These are phyloP conservation scores for Ceratocystis diversiconidia DNA, from an alignment of 2,329 filamentous ascomycete genomes.

Conservation along the genomic window DNA sequence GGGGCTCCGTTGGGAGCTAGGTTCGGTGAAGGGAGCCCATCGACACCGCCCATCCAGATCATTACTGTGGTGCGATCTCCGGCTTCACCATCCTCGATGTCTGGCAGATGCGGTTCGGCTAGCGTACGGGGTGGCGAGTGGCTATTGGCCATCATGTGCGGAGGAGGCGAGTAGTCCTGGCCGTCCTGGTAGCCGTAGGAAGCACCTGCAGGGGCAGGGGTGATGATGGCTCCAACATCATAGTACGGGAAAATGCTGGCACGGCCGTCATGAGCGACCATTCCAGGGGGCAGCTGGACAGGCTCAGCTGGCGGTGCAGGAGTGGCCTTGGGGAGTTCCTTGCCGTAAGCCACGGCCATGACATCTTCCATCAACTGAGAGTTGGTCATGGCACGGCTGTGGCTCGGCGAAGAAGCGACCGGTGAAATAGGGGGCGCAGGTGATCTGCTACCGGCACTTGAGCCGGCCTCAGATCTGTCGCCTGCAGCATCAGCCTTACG, in stretches of 20 bases:
- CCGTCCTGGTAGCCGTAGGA: slow-evolving; percentile 16
- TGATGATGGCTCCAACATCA: slow-evolving; percentile 2
- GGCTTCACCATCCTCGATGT: background rate
- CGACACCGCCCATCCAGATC: slow-evolving; percentile 17
- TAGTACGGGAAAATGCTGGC: slow-evolving; percentile 11
- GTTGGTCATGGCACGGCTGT: slow-evolving; percentile 14
- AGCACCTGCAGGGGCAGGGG: background rate
- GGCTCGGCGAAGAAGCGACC: background rate
- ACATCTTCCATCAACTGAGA: slow-evolving; percentile 15
- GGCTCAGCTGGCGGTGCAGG: slow-evolving; percentile 1
- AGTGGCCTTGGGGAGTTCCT: background rate
- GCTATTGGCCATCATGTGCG: background rate
- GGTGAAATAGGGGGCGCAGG: slow-evolving; percentile 3
- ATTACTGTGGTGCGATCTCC: slow-evolving; percentile 11
- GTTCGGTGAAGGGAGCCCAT: background rate
- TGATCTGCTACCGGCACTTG: background rate
- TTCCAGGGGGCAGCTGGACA: slow-evolving; percentile 7
- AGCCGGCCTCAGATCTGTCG: slow-evolving; percentile 1
- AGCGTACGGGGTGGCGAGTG: background rate
- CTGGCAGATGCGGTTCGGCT: background rate
- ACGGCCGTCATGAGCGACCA: slow-evolving; percentile 10
- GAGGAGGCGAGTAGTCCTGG: background rate
- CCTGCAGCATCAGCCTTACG: background rate
- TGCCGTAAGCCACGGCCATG: slow-evolving; percentile 12
- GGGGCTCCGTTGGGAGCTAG: background rate